A percentile compares a stretch with the other conserved stretches of the same genome.
Evolutionary conservation across 2,329 filamentous ascomycete genomes (phyloP).

Genomic region (Sclerotiophoma versabilis): DNA sequence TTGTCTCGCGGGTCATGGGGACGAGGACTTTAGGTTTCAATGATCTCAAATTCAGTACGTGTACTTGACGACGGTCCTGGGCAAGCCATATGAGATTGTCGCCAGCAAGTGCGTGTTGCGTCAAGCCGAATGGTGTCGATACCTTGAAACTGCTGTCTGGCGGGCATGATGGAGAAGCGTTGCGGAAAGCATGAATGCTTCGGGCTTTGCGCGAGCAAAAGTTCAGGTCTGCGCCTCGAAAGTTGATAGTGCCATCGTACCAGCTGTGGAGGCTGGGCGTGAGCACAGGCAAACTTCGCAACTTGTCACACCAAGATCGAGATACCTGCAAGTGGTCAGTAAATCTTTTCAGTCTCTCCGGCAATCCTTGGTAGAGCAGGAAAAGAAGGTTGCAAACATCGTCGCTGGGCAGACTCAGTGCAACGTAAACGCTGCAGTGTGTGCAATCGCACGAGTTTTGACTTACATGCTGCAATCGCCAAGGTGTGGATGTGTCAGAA

Average conservation of each 20-base stretch:
- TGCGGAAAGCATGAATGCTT: constrained; percentile 35
- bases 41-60: constrained; percentile 33
- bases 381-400: too few species aligned
- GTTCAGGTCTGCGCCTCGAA: constrained; percentile 24
- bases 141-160: constrained; percentile 13
- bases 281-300: constrained; percentile 37
- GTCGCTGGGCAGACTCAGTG: background rate
- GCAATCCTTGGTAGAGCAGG: too few species aligned
- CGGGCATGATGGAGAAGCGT: constrained; percentile 15
- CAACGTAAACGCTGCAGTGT: too few species aligned
- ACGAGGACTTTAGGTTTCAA: constrained; percentile 18
- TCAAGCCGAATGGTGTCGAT: background rate
- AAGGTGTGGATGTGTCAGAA: constrained; percentile 40
- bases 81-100: constrained; percentile 30
- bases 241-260: constrained; percentile 26
- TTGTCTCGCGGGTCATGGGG: constrained; percentile 32
- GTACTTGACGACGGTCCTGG: constrained; percentile 12
- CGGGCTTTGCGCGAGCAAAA: constrained; percentile 29
- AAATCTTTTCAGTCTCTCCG: too few species aligned
- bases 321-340: constrained; percentile 36
- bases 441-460: background rate
- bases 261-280: constrained; percentile 29
- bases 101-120: constrained; percentile 15
- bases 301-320: constrained; percentile 38
- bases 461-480: constrained; percentile 40